phyloP scores from a whole-genome alignment of 495 filamentous ascomycete genomes.

The Penicillium arizonense region DNA sequence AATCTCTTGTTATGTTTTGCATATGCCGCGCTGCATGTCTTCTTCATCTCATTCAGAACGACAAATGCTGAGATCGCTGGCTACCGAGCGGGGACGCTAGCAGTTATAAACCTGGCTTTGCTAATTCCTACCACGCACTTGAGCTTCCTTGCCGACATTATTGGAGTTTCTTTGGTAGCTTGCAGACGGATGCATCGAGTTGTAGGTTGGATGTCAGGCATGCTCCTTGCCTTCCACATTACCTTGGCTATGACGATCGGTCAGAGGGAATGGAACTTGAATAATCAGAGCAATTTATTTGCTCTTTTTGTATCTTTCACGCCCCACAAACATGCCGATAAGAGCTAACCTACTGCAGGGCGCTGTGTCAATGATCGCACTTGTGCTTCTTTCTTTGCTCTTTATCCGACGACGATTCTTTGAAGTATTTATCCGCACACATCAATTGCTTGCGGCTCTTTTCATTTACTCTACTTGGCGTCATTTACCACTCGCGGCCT shows the following conservation, averaged over 20 bases:
- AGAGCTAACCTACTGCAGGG: too few species aligned
- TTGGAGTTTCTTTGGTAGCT: background rate
- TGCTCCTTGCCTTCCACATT: background rate
- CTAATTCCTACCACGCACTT: background rate
- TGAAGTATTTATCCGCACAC: too few species aligned
- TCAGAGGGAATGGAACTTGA: background rate
- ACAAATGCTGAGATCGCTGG: background rate
- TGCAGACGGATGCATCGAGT: background rate
- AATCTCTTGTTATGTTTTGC: background rate
- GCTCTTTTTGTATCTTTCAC: background rate
- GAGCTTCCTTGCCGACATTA: background rate
- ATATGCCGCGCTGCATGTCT: background rate
- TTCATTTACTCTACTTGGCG: too few species aligned
- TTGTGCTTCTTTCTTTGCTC: too few species aligned
- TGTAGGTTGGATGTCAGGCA: background rate
- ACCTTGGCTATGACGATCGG: background rate
- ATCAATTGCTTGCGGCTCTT: too few species aligned
- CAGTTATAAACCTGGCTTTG: background rate
- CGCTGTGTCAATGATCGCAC: too few species aligned
- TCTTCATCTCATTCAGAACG: background rate
- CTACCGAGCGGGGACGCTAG: background rate
- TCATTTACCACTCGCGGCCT: too few species aligned
- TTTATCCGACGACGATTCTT: too few species aligned
- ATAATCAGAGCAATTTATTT: background rate
- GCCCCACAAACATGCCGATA: background rate